These are phyloP conservation scores for Serendipita sp. DNA, from an alignment of 768 basidiomycete genomes.

Conservation along the genomic window DNA sequence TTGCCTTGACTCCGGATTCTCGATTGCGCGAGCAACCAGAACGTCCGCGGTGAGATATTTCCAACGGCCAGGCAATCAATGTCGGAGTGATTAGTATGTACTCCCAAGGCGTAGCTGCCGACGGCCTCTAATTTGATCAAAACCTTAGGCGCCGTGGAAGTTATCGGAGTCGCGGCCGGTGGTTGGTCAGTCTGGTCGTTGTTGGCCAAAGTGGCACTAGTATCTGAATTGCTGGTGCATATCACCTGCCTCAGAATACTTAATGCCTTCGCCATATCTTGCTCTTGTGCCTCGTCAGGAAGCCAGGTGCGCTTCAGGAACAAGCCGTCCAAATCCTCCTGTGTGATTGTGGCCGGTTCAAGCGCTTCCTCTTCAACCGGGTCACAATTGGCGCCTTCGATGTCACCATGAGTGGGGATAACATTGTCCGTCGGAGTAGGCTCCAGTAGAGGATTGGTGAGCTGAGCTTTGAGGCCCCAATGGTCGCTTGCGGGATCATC, in stretches of 20 bases:
- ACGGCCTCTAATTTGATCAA: conserved; percentile 11
- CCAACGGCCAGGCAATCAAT: conserved; percentile 16
- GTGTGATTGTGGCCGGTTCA: background rate
- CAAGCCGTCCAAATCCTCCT: background rate
- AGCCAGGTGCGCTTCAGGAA: background rate
- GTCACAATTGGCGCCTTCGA: background rate
- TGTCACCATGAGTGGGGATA: background rate
- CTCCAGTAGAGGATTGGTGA: background rate
- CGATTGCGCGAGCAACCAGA: conserved; percentile 12
- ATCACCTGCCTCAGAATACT: background rate
- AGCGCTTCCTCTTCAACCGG: background rate
- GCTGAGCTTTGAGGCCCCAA: conserved; percentile 5
- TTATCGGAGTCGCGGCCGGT: conserved; percentile 26
- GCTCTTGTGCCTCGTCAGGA: background rate
- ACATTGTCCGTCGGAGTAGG: background rate
- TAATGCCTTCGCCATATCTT: background rate
- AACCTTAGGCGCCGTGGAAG: conserved; percentile 9
- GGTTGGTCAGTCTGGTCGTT: background rate
- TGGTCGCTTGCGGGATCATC: conserved; percentile 11
- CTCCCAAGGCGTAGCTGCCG: conserved; percentile 15
- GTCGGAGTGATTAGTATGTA: conserved; percentile 13
- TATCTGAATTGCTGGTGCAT: background rate
- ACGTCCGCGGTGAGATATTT: conserved; percentile 14
- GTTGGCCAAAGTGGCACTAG: background rate
- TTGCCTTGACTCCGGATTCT: background rate